Percentiles rank a stretch among this genome's conserved stretches.
Evolutionary conservation across 352 stramenopile species (phyloP).

Genomic region (Globisporangium splendens): DNA sequence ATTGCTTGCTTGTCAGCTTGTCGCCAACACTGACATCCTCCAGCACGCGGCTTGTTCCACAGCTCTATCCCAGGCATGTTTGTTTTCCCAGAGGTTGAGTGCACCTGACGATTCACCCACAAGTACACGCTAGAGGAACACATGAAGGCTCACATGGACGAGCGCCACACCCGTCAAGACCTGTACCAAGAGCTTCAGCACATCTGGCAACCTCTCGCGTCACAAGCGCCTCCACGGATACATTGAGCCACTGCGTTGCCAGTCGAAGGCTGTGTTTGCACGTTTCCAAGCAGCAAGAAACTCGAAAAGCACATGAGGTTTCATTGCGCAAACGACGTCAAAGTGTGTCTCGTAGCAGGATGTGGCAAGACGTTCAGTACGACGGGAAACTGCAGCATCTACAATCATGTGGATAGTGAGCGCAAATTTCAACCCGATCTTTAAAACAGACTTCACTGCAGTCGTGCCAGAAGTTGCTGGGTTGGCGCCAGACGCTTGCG

Average conservation of each 20-base stretch:
- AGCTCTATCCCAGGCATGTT: background rate
- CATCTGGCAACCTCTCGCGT: constrained; percentile 49
- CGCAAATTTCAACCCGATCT: no score
- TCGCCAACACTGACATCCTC: no score
- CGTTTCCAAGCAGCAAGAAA: constrained; percentile 41
- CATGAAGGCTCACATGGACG: constrained; percentile 48
- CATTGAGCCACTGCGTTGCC: constrained; percentile 38
- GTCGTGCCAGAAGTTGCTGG: no score
- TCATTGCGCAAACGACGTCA: constrained; percentile 32
- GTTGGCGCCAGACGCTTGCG: no score
- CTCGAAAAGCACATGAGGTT: constrained; percentile 49
- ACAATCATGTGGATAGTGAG: no score
- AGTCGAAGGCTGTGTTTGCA: constrained; percentile 32
- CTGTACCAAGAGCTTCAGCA: constrained; percentile 51
- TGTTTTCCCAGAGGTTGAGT: background rate
- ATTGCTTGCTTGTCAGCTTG: no score
- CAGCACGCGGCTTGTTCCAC: no score
- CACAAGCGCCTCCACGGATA: constrained; percentile 49
- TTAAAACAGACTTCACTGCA: no score
- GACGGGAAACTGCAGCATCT: constrained; percentile 49
- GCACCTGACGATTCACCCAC: constrained; percentile 24
- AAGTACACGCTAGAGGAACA: constrained; percentile 50
- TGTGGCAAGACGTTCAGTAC: constrained; percentile 63
- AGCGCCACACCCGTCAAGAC: no score
- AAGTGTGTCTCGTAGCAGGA: constrained; percentile 35